These are phyloP conservation scores for Candida koratica DNA, from an alignment of 805 yeast genomes.

Conservation along the genomic window DNA sequence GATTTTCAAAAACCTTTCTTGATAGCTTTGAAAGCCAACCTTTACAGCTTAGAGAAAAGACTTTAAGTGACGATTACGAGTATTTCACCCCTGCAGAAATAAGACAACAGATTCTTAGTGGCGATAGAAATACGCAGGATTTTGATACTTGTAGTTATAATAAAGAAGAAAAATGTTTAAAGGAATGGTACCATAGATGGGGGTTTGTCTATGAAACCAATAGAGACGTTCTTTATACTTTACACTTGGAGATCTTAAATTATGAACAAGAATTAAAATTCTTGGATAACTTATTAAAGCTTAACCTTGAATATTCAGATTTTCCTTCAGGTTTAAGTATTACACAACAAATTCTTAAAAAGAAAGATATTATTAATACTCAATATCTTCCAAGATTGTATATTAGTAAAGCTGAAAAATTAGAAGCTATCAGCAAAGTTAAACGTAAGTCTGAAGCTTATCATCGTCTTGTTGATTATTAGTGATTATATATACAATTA, in stretches of 20 bases:
- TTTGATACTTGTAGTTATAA: conserved; percentile 7
- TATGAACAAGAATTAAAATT: conserved; percentile 14
- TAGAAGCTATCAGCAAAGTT: conserved; percentile 9
- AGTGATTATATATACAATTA: too few relatives aligned
- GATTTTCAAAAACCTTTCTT: background rate
- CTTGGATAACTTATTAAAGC: conserved; percentile 10
- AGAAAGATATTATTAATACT: conserved; percentile 9
- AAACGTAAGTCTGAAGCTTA: conserved; percentile 10
- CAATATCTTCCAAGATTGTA: conserved; percentile 11
- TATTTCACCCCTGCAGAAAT: conserved; percentile 14
- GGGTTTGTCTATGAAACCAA: conserved; percentile 16
- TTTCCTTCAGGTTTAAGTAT: conserved; percentile 4
- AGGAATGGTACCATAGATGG: conserved; percentile 17
- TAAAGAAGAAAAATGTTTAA: background rate
- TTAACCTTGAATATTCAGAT: conserved; percentile 10
- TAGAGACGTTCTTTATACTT: conserved; percentile 13
- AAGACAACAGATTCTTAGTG: conserved; percentile 9
- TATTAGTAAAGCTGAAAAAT: conserved; percentile 1
- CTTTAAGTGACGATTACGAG: conserved; percentile 7
- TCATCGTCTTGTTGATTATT: conserved; percentile 13
- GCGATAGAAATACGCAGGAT: conserved; percentile 9
- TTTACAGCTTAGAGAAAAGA: conserved; percentile 6
- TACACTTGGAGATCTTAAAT: conserved; percentile 13
- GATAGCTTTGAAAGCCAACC: background rate
- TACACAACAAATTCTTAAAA: conserved; percentile 10